These are phyloP conservation scores for Rhinocladiella mackenziei DNA, from an alignment of 2,329 filamentous ascomycete genomes.

Conservation along the genomic window DNA sequence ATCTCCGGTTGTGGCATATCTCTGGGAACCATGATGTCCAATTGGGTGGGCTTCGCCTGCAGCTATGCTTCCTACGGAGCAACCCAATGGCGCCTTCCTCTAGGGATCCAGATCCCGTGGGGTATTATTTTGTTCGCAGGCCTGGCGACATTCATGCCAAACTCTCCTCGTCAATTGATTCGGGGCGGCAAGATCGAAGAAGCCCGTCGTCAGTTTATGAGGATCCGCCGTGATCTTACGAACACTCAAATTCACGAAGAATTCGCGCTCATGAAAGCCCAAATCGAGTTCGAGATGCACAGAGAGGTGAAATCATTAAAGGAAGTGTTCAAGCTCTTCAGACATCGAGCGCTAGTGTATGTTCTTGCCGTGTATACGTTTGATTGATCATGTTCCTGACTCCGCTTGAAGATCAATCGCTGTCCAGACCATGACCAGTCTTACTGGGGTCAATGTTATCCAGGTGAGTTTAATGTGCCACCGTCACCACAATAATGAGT, in stretches of 20 bases:
- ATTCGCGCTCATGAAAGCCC: conserved; percentile 79
- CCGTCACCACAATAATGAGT: no score
- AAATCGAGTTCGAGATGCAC: conserved; percentile 76
- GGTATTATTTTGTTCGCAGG: conserved; percentile 68
- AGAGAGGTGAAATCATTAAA: conserved; percentile 51
- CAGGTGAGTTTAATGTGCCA: conserved; percentile 52
- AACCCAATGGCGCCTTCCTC: conserved; percentile 73
- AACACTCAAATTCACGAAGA: conserved; percentile 73
- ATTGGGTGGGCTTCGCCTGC: conserved; percentile 68
- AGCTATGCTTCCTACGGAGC: conserved; percentile 61
- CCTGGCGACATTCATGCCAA: conserved; percentile 72
- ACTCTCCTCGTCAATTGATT: conserved; percentile 81
- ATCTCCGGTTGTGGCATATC: conserved; percentile 83
- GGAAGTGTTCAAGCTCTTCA: conserved; percentile 62
- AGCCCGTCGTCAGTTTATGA: conserved; percentile 60
- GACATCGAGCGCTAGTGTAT: conserved; percentile 56
- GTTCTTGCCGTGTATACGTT: conserved; percentile 34
- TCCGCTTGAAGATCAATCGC: conserved; percentile 50
- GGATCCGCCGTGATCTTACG: conserved; percentile 71
- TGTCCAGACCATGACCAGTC: conserved; percentile 75
- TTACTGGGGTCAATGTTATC: conserved; percentile 89
- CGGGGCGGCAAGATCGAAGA: conserved; percentile 66
- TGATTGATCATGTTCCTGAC: conserved; percentile 53
- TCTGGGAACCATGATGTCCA: conserved; percentile 69
- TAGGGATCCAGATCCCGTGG: conserved; percentile 75